Conservation (phyloP, 1,284 basidiomycete genomes). For the Rhodotorula sp. region DNA sequence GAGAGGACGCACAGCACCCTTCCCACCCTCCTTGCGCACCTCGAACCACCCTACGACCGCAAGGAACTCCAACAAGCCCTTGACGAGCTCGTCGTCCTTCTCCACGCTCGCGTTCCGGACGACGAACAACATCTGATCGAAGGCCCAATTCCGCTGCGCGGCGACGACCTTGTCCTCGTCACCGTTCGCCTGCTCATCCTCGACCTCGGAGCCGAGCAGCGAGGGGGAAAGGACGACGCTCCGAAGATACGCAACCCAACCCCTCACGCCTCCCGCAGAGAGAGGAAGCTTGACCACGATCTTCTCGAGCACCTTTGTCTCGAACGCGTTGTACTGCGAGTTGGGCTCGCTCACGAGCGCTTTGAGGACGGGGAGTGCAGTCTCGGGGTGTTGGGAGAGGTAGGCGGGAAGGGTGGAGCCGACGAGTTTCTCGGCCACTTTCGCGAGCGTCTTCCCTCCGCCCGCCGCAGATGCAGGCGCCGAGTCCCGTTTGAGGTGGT, state of each 20-base stretch:
- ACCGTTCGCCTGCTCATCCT: background rate
- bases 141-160: constrained; percentile 66
- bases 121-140: constrained; percentile 71
- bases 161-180: constrained; percentile 52
- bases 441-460: constrained; percentile 32
- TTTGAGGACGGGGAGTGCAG: constrained; percentile 29
- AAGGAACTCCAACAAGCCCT: constrained; percentile 74
- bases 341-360: constrained; percentile 25
- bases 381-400: constrained; percentile 15
- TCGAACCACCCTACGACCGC: constrained; percentile 76
- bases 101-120: constrained; percentile 54
- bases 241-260: constrained; percentile 72
- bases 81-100: constrained; percentile 74
- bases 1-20: constrained; percentile 64
- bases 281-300: constrained; percentile 73
- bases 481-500: constrained; percentile 71
- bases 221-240: constrained; percentile 53
- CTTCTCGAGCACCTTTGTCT: constrained; percentile 79
- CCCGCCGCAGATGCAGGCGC: background rate
- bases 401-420: constrained; percentile 21
- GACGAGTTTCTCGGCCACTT: constrained; percentile 61
- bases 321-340: constrained; percentile 30
- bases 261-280: constrained; percentile 63
- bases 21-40: constrained; percentile 63
- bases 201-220: background rate